A percentile compares a stretch with the other conserved stretches of the same genome.
Evolutionary conservation across 306 rosid species (phyloP).

Genomic region (Alnus glutinosa): DNA sequence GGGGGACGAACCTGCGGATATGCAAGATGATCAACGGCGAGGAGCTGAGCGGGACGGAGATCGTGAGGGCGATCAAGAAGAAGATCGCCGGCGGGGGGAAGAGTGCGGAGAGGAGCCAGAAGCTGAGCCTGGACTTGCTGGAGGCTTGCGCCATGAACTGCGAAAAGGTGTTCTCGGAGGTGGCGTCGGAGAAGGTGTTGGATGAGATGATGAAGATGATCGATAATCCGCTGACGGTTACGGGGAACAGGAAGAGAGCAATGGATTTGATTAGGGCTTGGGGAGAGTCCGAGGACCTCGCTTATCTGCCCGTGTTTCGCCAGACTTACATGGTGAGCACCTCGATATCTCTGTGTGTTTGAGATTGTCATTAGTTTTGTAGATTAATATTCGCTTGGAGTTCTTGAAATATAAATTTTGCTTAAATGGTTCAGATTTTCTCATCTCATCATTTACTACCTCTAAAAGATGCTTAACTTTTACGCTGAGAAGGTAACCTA

Average conservation of each 20-base stretch:
- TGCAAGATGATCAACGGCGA: conserved; percentile 64
- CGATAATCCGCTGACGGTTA: conserved; percentile 42
- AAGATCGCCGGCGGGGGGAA: conserved; percentile 46
- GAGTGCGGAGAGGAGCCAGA: conserved; percentile 39
- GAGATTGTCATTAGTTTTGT: neutral
- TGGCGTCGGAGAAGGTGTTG: conserved; percentile 77
- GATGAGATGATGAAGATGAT: conserved; percentile 64
- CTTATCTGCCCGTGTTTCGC: conserved; percentile 75
- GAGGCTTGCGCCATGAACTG: conserved; percentile 75
- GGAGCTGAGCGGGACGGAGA: conserved; percentile 59
- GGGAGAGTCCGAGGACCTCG: conserved; percentile 79
- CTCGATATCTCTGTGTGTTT: neutral
- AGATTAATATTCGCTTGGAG: too few species aligned
- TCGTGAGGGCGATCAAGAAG: conserved; percentile 64
- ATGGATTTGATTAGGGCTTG: conserved; percentile 73
- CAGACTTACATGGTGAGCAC: conserved; percentile 65
- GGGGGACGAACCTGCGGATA: conserved; percentile 76
- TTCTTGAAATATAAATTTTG: too few species aligned
- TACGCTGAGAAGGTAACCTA: too few species aligned
- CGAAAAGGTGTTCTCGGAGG: conserved; percentile 76
- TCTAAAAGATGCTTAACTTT: too few species aligned
- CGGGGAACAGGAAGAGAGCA: conserved; percentile 43
- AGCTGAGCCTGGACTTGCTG: conserved; percentile 63
- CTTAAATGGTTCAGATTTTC: too few species aligned
- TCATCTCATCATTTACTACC: too few species aligned